These are phyloP conservation scores for Skeletonema costatum DNA, from an alignment of 108 stramenopile genomes.

Conservation along the genomic window DNA sequence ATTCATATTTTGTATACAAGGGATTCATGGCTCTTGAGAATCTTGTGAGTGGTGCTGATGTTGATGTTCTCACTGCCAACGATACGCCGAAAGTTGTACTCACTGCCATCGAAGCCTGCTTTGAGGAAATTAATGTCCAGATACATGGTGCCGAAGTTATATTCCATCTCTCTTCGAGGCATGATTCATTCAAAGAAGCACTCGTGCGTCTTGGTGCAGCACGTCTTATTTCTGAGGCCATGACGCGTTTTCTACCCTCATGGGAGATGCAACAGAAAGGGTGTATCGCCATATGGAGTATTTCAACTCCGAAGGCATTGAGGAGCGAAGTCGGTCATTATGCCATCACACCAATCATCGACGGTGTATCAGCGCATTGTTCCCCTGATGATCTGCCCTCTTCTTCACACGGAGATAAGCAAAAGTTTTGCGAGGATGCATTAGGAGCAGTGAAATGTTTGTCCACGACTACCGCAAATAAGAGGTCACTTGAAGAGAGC, in stretches of 20 bases:
- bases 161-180: not conserved
- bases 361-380: conserved; percentile 27
- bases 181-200: conserved; percentile 18
- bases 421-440: conserved; percentile 18
- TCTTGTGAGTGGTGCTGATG: conserved; percentile 30
- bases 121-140: conserved; percentile 11
- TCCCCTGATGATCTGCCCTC: not conserved
- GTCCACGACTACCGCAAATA: conserved; percentile 3
- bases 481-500: conserved; percentile 13
- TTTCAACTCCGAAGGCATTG: conserved; percentile 14
- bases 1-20: conserved; percentile 27
- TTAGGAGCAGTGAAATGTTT: conserved; percentile 28
- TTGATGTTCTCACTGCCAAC: conserved; percentile 19
- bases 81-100: not conserved
- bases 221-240: conserved; percentile 15
- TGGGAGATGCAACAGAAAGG: conserved; percentile 24
- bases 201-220: conserved; percentile 14
- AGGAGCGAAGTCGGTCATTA: conserved; percentile 24
- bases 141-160: not conserved
- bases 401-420: not conserved
- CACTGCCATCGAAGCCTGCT: not conserved
- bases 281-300: conserved; percentile 19
- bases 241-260: conserved; percentile 18
- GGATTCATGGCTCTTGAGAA: conserved; percentile 33
- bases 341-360: conserved; percentile 15